Base-by-base conservation (phyloP, 2,329 filamentous ascomycete species). In the Venturia effusa region DNA sequence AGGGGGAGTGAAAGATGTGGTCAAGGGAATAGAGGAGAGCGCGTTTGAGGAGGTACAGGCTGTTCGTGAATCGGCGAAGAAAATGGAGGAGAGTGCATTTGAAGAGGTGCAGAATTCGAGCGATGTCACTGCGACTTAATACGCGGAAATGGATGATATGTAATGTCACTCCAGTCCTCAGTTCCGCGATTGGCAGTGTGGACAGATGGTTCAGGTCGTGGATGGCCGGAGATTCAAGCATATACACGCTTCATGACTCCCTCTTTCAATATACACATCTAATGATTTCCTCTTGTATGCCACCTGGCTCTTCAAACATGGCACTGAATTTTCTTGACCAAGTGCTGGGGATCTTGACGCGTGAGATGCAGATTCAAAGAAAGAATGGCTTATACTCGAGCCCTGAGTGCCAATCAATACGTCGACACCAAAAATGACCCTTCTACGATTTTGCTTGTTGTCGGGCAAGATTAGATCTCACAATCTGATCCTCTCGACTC, bases 41-140 rank as follows among this genome's bases (percentile, higher is more conserved):
- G 27, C 40, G 11, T 63, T 63, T 59, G 61, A 64, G 62, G 55
- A 64, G 55, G 41, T 59, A 15, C 24, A 61, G 17, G 27, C 39
- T 27, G 32, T 37, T 11, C 24, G 24, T 27, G 59, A 32, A 27
- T 61, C 59, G n/a, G 59, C 59, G 15, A 61, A 27, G n/a, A 41
- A n/a, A 17, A 45, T 61, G 59, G 51, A 40, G 37, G 59, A 27
- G 37, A 43, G 40, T 41, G 59, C 59, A 8, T 60, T 40, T 34
- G 59, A 43, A 22, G 59, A 40, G 22, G 34, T 60, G 34, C 59
- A 60, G 32, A 43, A 62, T n/a, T 62, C 48, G 1, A 37, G 48
- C 30, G 17, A 27, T 32, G 45, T 34, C 19, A 43, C 61, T 54
- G 30, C 27, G 4, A 57, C 51, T 57, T 57, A 55, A 30, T 13